phyloP scores from a whole-genome alignment of 1,284 basidiomycete species.

The Grifola frondosa region DNA sequence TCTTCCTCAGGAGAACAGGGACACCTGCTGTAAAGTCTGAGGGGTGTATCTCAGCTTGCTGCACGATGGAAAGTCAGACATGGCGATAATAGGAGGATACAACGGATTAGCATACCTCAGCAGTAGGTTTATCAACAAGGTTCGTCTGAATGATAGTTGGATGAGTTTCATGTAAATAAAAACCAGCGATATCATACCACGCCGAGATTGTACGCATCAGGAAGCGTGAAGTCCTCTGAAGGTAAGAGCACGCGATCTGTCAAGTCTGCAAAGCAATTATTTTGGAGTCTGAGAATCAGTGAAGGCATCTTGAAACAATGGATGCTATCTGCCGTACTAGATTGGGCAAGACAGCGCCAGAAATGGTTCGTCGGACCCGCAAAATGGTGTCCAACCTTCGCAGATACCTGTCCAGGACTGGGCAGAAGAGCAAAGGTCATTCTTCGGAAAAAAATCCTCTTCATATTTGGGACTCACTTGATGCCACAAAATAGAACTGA shows the following conservation, averaged over 20 bases:
- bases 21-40: slow-evolving; percentile 27
- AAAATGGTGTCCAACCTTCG: slow-evolving; percentile 68
- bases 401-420: slow-evolving; percentile 61
- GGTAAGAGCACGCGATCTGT: slow-evolving; percentile 23
- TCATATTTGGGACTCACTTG: slow-evolving; percentile 22
- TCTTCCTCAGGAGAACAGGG: slow-evolving; percentile 51
- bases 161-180: background rate
- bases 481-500: slow-evolving; percentile 34
- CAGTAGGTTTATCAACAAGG: slow-evolving; percentile 28
- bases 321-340: too few species aligned
- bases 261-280: slow-evolving; percentile 11
- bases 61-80: background rate
- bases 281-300: background rate
- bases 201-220: slow-evolving; percentile 24
- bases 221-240: slow-evolving; percentile 26
- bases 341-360: slow-evolving; percentile 57
- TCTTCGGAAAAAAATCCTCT: background rate
- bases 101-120: slow-evolving; percentile 19
- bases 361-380: slow-evolving; percentile 72
- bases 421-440: background rate
- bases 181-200: slow-evolving; percentile 17
- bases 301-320: too few species aligned
- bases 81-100: background rate
- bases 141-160: slow-evolving; percentile 22
- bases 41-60: slow-evolving; percentile 27